Conservation (phyloP, 768 basidiomycete genomes). For the Lactarius hengduanensis region DNA sequence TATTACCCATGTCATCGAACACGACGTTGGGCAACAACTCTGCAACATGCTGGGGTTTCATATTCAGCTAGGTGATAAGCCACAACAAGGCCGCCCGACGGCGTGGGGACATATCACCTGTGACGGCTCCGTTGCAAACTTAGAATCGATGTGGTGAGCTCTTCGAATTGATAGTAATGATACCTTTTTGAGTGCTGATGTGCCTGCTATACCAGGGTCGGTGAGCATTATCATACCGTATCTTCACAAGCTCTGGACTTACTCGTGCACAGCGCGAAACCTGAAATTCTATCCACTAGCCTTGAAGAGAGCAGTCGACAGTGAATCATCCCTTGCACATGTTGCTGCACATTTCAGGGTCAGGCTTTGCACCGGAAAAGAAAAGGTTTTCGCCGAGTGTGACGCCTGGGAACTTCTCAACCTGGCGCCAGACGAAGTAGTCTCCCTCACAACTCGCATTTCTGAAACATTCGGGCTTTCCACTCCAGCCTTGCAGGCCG, state of each 20-base stretch:
- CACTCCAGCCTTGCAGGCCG: conserved; percentile 34
- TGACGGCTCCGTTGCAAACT: conserved; percentile 46
- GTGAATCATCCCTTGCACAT: conserved; percentile 34
- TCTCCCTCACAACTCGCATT: conserved; percentile 40
- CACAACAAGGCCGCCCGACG: conserved; percentile 8
- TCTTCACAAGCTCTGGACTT: not conserved
- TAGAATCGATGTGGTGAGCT: conserved; percentile 47
- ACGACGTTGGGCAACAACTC: conserved; percentile 41
- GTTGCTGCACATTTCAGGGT: conserved; percentile 38
- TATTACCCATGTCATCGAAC: conserved; percentile 41
- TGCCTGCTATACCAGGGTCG: conserved; percentile 16
- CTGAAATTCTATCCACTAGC: conserved; percentile 48
- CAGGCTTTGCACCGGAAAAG: conserved; percentile 31
- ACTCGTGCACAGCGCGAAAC: conserved; percentile 40
- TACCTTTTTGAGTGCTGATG: not conserved
- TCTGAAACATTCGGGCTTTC: conserved; percentile 38
- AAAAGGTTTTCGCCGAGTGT: conserved; percentile 36
- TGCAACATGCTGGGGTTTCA: conserved; percentile 44
- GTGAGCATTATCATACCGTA: conserved; percentile 12
- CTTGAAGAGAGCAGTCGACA: conserved; percentile 32
- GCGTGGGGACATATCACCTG: conserved; percentile 47
- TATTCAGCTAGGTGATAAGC: conserved; percentile 11
- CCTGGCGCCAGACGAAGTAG: conserved; percentile 35
- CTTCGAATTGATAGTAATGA: not conserved
- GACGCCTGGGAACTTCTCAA: conserved; percentile 45